Evolutionary conservation across 768 basidiomycete genomes (phyloP).

Genomic region (Crassisporium funariophilum): DNA sequence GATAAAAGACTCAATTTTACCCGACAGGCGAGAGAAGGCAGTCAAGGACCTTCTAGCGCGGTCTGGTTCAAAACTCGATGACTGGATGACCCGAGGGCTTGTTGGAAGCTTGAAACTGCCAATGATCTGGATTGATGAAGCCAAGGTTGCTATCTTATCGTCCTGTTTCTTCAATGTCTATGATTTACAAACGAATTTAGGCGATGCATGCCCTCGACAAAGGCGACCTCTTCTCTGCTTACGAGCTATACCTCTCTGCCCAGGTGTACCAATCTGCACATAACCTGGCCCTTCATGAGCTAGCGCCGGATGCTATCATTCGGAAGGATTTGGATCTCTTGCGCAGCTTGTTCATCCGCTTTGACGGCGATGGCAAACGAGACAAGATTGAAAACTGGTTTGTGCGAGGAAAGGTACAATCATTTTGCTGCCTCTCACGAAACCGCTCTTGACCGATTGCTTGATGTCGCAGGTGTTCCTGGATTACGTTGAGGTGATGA

Average conservation of each 20-base stretch:
- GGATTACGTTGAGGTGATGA: slow-evolving; percentile 71
- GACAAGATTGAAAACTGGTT: slow-evolving; percentile 73
- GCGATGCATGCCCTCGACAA: slow-evolving; percentile 64
- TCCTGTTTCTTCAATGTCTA: neutral
- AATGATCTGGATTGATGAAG: slow-evolving; percentile 84
- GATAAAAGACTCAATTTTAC: slow-evolving; percentile 1
- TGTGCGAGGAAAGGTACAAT: slow-evolving; percentile 74
- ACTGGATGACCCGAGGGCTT: slow-evolving; percentile 72
- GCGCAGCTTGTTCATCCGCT: slow-evolving; percentile 64
- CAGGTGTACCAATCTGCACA: slow-evolving; percentile 76
- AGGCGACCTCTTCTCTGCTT: slow-evolving; percentile 71
- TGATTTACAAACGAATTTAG: slow-evolving; percentile 37
- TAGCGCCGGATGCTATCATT: slow-evolving; percentile 87
- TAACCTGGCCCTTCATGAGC: slow-evolving; percentile 78
- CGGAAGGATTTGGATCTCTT: slow-evolving; percentile 65
- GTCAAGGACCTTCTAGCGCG: slow-evolving; percentile 81
- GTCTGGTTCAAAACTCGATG: slow-evolving; percentile 64
- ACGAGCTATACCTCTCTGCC: slow-evolving; percentile 73
- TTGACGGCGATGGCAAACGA: slow-evolving; percentile 46
- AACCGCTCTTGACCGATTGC: neutral
- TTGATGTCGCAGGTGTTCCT: slow-evolving; percentile 54
- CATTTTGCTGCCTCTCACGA: slow-evolving; percentile 10
- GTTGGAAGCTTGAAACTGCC: slow-evolving; percentile 83
- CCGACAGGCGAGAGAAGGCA: slow-evolving; percentile 72
- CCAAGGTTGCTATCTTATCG: slow-evolving; percentile 56